Percentiles rank a stretch among this genome's conserved stretches.
Evolutionary conservation across 2,329 filamentous ascomycete species (phyloP).

Genomic region (Aureobasidium uvarum): DNA sequence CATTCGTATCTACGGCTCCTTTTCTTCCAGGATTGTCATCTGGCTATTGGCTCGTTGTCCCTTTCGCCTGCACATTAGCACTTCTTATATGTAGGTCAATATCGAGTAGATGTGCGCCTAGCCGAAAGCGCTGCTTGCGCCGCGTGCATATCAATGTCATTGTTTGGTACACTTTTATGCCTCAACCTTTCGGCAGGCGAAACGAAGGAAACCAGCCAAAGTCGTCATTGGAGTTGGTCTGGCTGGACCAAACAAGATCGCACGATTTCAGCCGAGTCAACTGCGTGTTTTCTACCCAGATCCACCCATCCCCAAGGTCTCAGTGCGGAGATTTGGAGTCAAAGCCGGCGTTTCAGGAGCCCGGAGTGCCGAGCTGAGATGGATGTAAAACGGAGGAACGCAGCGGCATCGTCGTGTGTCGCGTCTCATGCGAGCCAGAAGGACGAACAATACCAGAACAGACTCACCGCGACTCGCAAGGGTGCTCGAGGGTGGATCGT

Average conservation of each 20-base stretch:
- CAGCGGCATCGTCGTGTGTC: constrained; percentile 15
- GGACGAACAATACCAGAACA: background rate
- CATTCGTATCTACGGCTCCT: constrained; percentile 24
- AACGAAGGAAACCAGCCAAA: background rate
- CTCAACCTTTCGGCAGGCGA: constrained; percentile 4
- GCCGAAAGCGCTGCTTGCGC: constrained; percentile 14
- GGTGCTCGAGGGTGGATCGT: constrained; percentile 6
- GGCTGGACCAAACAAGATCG: constrained; percentile 8
- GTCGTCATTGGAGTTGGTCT: background rate
- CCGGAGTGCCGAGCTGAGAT: constrained; percentile 15
- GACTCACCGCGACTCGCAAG: constrained; percentile 17
- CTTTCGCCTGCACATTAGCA: constrained; percentile 3
- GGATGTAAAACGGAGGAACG: constrained; percentile 15
- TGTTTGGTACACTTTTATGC: background rate
- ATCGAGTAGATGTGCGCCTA: constrained; percentile 8
- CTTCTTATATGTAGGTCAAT: constrained; percentile 18
- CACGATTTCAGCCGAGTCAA: constrained; percentile 20
- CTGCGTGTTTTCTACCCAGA: background rate
- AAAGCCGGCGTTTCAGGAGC: constrained; percentile 19
- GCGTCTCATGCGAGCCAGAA: constrained; percentile 11
- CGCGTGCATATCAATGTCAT: background rate
- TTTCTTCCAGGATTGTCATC: background rate
- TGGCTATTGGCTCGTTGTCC: constrained; percentile 11
- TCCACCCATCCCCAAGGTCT: constrained; percentile 14
- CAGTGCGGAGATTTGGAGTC: constrained; percentile 21